Evolutionary conservation across 306 rosid species (phyloP).

Genomic region (Cucurbita moschata): DNA sequence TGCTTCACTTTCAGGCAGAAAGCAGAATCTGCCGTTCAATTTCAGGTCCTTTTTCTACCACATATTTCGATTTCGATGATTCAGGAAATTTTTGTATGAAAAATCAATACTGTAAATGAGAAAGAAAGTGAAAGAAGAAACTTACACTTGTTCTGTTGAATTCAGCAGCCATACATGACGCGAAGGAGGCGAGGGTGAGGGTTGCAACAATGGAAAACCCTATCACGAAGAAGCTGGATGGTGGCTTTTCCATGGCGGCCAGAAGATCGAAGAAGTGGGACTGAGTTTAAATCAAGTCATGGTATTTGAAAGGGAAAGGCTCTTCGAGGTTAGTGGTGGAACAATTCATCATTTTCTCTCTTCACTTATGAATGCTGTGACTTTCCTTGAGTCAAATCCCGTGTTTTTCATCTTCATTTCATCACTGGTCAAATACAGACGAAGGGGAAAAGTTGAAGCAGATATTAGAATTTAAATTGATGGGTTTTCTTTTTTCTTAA

Average conservation of each 20-base stretch:
- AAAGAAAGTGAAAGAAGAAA: neutral
- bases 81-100: neutral
- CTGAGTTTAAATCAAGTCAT: neutral
- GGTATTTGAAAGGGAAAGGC: neutral
- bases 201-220: slow-evolving; percentile 18
- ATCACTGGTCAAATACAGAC: neutral
- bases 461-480: neutral
- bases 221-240: slow-evolving; percentile 18
- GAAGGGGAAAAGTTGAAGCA: neutral
- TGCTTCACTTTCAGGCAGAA: slow-evolving; percentile 58
- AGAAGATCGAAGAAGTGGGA: neutral
- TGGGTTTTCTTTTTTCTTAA: neutral
- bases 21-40: slow-evolving; percentile 45
- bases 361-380: neutral
- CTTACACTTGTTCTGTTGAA: slow-evolving; percentile 46
- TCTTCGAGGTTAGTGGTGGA: neutral
- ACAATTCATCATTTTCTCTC: neutral
- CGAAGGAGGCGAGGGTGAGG: slow-evolving; percentile 46
- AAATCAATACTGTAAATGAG: neutral
- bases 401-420: neutral
- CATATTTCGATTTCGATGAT: neutral
- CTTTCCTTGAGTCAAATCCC: neutral
- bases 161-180: slow-evolving; percentile 62
- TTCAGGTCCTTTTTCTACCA: slow-evolving; percentile 46
- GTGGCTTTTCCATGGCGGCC: slow-evolving; percentile 36